Base-by-base conservation (phyloP, 2,329 filamentous ascomycete genomes). In the Fonsecaea multimorphosa region DNA sequence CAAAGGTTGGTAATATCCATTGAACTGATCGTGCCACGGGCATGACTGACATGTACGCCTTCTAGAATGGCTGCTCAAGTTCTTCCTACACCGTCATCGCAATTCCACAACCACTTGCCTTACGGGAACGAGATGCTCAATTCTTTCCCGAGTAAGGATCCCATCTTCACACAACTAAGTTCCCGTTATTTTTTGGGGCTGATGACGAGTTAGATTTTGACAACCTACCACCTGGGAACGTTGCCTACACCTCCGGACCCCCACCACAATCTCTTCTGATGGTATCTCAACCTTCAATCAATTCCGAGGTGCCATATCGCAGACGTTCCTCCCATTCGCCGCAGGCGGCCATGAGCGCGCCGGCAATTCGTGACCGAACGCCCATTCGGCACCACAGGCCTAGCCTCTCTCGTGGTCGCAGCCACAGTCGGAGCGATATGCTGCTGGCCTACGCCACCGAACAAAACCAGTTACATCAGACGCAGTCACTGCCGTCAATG, bases 331-430 rank as follows among this genome's bases (percentile, higher is more conserved):
- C 67, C 24, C 58, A 64, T 36, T 69, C 67, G 14, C 67, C 67
- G 24, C 67, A 63, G 54, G 56, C 62, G 32, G 53, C 27, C 12
- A 22, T 64, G 49, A 58, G 57, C 22, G 56, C 59, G 22, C 49
- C 57, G 2, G 29, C 58, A 32, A 34, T 58, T 36, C 65, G 67
- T 55, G 67, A 72, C 44, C 62, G 70, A 24, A 72, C 71, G 7
- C 71, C 71, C 11, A 72, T 72, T 49, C 67, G 67, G 60, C 71
- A 72, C 58, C 58, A 67, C 31, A 52, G 67, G 44, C 57, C 65
- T 9, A 63, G 54, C 29, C 46, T 58, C 2, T 63, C 67, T 19
- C 64, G 69, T 36, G 51, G 58, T 52, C 70, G 65, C 52, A 72
- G 71, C 63, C 68, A 64, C 36, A 71, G 67, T 55, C 61, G 71